Evolutionary conservation across 441 rosid species (phyloP), one percentile per base, ranked within the genome.

Genomic region (Metrosideros polymorpha): DNA sequence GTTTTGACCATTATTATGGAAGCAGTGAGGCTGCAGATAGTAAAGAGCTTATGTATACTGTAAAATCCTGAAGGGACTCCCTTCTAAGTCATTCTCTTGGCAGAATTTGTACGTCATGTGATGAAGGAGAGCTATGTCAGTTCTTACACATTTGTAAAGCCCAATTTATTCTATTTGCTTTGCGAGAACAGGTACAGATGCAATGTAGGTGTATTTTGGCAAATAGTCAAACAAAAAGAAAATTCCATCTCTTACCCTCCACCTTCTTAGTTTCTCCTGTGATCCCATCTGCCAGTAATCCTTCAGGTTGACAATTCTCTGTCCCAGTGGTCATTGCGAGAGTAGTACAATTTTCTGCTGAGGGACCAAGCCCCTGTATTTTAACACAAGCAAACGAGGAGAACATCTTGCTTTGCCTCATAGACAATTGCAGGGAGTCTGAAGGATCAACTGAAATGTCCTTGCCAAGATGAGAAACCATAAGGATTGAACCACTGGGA

Each of bases 401-500:
- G 89, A 90, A 85, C 82, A 84, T 87, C 82, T 89, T 87, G 84
- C 85, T 84, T 83, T 83, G 83, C 84, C 89, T 89, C 84, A 89
- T 88, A 87, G 85, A 86, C 57, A 85, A 59, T 71, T 82, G 87
- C 84, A 85, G 85, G 51, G 90, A 82, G 52, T 83, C 89, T 87
- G 86, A 82, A 89, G 88, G 85, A 82, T 89, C 82, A 83, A 88
- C 85, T 85, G 90, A 86, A 84, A 57, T 83, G 47, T 90, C 89
- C 85, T 89, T 90, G 18, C 84, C 89, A 86, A 94, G 92, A 90
- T 95, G 94, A 91, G 96, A 93, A 91, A 94, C 91, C 98, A 96
- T 96, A 85, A 96, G 96, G 63, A 95, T 94, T 79, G 99, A 95
- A 88, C 95, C 96, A 13, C 99, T 98, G 3, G 98, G 99, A 92